Percentiles rank a stretch among this genome's conserved stretches.
These are phyloP conservation scores for Rosa hybrid DNA, from an alignment of 331 rosid genomes.

Conservation along the genomic window DNA sequence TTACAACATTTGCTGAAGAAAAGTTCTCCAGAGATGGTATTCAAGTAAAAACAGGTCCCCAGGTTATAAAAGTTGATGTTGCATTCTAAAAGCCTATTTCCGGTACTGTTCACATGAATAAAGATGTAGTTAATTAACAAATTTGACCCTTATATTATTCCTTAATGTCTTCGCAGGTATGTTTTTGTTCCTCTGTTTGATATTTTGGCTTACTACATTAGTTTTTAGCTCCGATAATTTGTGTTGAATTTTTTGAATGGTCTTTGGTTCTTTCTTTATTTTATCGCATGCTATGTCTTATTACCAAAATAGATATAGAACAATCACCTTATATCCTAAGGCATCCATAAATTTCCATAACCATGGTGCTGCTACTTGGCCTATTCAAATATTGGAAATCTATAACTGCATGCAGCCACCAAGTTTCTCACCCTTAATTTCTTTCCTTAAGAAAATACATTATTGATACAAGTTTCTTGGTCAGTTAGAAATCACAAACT, in stretches of 20 bases:
- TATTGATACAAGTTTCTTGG: constrained; percentile 9
- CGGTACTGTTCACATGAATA: too few relatives aligned
- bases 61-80: too few relatives aligned
- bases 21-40: too few relatives aligned
- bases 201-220: too few relatives aligned
- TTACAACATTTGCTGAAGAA: too few relatives aligned
- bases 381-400: neutral
- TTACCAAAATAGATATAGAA: neutral
- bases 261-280: neutral
- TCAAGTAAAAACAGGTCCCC: too few relatives aligned
- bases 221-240: too few relatives aligned
- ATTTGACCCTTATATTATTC: too few relatives aligned
- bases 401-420: neutral
- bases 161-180: too few relatives aligned
- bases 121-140: too few relatives aligned
- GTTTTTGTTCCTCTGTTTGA: too few relatives aligned
- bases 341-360: neutral
- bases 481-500: constrained; percentile 6
- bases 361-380: neutral
- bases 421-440: neutral
- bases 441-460: neutral
- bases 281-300: neutral
- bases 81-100: too few relatives aligned
- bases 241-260: neutral
- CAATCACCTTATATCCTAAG: neutral